Evolutionary conservation across 208 protist species (phyloP), one percentile per base, ranked within the genome.

Genomic region (Polymyxa betae): DNA sequence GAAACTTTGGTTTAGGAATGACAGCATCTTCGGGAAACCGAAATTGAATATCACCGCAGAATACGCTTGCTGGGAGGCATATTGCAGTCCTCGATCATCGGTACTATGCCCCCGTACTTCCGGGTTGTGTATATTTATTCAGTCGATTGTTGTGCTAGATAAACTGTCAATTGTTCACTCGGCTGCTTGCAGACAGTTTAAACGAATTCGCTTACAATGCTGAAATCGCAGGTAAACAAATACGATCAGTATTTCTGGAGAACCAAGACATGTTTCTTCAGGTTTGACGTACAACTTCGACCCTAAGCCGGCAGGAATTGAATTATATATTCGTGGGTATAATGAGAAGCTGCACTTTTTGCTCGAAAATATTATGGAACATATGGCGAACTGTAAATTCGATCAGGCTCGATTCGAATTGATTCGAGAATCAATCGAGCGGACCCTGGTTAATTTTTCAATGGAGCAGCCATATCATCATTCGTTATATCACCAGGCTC

Each of bases 191-290:
- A 38, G 89, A 90, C 10, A 68, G 45, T 16, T n/a, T 90, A 1
- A 88, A 5, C 38, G 89, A 90, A 64, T 66, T 90, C 49, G 5
- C 89, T 45, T 90, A 90, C 32, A 64, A 90, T 68, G 89, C 89
- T 40, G 89, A 90, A 40, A 0, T 90, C 10, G 44, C 89, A 1
- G 38, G 49, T 60, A 60, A 29, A 60, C 24, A 60, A 60, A 24
- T 60, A 60, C 49, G 49, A 5, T 60, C n/a, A 60, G 49, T 60
- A 24, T 29, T 60, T 60, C 49, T n/a, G n/a, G n/a, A n/a, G n/a
- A n/a, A n/a, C 24, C 24, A 60, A 29, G 24, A 5, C 12, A 60
- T 60, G 49, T 60, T 60, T 60, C 24, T 24, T 24, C 49, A 60
- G 49, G 45, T 45, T 77, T 90, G 49, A 89, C 89, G 24, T 90